These are phyloP conservation scores for Sporisorium iseilematis-ciliati DNA, from an alignment of 1,284 basidiomycete genomes.

Conservation along the genomic window DNA sequence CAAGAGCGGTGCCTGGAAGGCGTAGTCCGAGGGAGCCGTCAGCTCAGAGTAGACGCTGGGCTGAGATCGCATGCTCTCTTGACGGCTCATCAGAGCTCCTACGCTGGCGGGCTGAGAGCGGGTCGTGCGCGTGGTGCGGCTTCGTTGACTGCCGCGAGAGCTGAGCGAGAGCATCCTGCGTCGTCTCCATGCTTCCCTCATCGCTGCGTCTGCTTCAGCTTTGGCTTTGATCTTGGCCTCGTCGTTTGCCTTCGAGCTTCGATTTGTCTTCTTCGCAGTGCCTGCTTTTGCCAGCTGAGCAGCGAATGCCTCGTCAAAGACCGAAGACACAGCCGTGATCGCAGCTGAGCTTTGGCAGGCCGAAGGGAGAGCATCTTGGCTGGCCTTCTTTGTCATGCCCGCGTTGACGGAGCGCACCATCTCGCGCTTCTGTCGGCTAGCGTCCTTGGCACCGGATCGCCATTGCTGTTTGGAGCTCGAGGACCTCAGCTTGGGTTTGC, in stretches of 20 bases:
- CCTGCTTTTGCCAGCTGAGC: slow-evolving; percentile 13
- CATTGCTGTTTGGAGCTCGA: slow-evolving; percentile 29
- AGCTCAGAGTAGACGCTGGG: slow-evolving; percentile 46
- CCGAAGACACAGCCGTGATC: slow-evolving; percentile 34
- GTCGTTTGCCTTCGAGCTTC: background rate
- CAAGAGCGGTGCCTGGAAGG: slow-evolving; percentile 36
- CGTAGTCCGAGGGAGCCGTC: slow-evolving; percentile 47
- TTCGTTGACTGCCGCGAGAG: slow-evolving; percentile 36
- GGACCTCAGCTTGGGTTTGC: slow-evolving; percentile 28
- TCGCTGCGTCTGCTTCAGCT: slow-evolving; percentile 34
- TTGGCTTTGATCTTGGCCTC: slow-evolving; percentile 29
- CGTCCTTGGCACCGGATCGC: slow-evolving; percentile 10
- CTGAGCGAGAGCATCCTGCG: slow-evolving; percentile 43
- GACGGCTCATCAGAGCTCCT: slow-evolving; percentile 8
- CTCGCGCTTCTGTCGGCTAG: slow-evolving; percentile 33
- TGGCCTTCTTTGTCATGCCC: slow-evolving; percentile 6
- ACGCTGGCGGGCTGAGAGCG: background rate
- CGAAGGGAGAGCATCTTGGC: slow-evolving; percentile 17
- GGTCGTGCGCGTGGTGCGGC: slow-evolving; percentile 11
- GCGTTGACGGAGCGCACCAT: slow-evolving; percentile 12
- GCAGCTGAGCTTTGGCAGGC: slow-evolving; percentile 35
- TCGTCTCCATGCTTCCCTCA: slow-evolving; percentile 31
- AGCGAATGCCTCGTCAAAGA: slow-evolving; percentile 44
- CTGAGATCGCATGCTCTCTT: slow-evolving; percentile 28
- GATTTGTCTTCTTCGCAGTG: background rate